These are phyloP conservation scores for Celoporthe dispersa DNA, from an alignment of 2,329 filamentous ascomycete genomes.

Conservation along the genomic window DNA sequence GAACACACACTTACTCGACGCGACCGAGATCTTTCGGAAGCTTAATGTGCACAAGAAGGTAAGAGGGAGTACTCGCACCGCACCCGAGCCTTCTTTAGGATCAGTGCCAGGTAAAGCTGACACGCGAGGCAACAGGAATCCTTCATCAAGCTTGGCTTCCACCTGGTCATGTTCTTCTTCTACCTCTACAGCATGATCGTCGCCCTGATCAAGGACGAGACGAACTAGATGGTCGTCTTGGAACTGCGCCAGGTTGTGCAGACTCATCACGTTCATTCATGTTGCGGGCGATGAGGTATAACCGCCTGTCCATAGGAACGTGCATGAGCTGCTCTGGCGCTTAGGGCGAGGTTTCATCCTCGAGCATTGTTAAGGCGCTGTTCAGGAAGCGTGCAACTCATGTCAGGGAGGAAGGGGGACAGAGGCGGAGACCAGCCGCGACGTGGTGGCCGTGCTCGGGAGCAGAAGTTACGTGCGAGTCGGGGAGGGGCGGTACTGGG, in stretches of 20 bases:
- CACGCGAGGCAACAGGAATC: conserved; percentile 70
- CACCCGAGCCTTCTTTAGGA: background rate
- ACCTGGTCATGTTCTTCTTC: conserved; percentile 99
- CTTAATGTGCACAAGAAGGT: conserved; percentile 99
- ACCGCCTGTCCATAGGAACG: background rate
- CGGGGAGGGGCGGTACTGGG: background rate
- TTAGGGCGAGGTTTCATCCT: background rate
- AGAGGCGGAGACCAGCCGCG: background rate
- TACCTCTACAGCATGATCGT: conserved; percentile 99
- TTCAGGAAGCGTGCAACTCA: background rate
- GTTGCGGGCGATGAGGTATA: background rate
- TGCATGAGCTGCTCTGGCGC: background rate
- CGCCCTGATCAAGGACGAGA: conserved; percentile 93
- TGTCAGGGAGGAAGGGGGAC: background rate
- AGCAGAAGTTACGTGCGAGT: background rate
- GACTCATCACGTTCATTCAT: background rate
- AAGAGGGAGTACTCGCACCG: conserved; percentile 24
- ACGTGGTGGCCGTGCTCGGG: background rate
- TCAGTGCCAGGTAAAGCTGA: conserved; percentile 27
- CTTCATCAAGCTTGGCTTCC: conserved; percentile 98
- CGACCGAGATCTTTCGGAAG: conserved; percentile 99
- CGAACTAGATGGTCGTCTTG: conserved; percentile 60
- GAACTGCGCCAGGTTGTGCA: background rate
- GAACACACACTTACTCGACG: conserved; percentile 95
- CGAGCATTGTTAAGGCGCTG: background rate